A percentile compares a stretch with the other conserved stretches of the same genome.
Conservation (phyloP, 1,139 yeast genomes). For the Yamadazyma dendronema region DNA sequence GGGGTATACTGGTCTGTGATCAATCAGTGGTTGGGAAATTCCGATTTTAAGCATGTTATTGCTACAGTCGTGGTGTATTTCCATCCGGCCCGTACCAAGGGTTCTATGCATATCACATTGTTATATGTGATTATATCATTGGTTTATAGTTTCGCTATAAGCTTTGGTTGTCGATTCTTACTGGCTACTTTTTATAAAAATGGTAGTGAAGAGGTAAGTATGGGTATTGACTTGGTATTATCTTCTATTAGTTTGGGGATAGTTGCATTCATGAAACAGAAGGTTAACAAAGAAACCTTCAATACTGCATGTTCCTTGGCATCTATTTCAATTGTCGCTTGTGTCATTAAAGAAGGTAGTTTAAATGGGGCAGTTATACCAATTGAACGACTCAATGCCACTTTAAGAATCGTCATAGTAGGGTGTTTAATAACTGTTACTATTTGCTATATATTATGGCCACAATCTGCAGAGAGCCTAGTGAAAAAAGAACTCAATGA, state of each 20-base stretch:
- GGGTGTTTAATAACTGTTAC: conserved; percentile 63
- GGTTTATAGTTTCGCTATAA: conserved; percentile 53
- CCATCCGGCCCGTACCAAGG: conserved; percentile 78
- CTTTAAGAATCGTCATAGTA: conserved; percentile 55
- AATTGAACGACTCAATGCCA: conserved; percentile 50
- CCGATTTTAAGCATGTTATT: conserved; percentile 77
- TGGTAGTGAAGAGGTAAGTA: conserved; percentile 53
- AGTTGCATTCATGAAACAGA: conserved; percentile 69
- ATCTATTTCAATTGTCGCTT: conserved; percentile 67
- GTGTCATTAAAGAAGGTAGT: conserved; percentile 76
- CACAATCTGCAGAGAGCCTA: conserved; percentile 52
- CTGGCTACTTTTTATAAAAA: conserved; percentile 46
- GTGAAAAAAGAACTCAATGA: conserved; percentile 50
- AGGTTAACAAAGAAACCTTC: conserved; percentile 65
- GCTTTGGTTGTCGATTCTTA: conserved; percentile 53
- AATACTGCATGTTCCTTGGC: conserved; percentile 82
- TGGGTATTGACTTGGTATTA: conserved; percentile 53
- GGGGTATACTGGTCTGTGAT: conserved; percentile 69
- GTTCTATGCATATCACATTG: conserved; percentile 76
- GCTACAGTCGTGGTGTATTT: conserved; percentile 85
- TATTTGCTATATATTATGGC: conserved; percentile 64
- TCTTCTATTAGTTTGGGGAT: conserved; percentile 60
- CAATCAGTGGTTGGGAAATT: conserved; percentile 54
- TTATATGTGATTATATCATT: conserved; percentile 59
- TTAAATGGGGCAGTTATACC: conserved; percentile 63